phyloP scores from a whole-genome alignment of 2,329 filamentous ascomycete genomes.

The Sclerotinia trifoliorum region DNA sequence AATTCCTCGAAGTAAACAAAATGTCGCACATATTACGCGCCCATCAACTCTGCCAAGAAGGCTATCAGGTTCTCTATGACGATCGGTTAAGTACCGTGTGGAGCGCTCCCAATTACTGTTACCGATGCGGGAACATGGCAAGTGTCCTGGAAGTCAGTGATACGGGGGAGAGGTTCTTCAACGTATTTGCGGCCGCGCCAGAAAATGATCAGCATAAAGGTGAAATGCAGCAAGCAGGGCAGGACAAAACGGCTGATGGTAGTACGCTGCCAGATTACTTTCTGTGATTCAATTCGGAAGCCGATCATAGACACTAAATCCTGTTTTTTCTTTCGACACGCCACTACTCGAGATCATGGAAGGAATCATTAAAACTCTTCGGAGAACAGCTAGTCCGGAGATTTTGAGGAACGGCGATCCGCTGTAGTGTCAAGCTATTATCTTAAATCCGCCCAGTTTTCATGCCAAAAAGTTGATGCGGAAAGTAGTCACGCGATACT shows the following conservation, averaged over 20 bases:
- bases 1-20: constrained; percentile 94
- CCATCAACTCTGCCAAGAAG: constrained; percentile 98
- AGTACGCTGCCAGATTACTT: constrained; percentile 70
- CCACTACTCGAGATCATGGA: background rate
- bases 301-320: background rate
- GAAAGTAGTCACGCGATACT: background rate
- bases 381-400: background rate
- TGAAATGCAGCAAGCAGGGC: constrained; percentile 74
- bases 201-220: constrained; percentile 93
- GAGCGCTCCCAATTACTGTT: constrained; percentile 85
- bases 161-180: constrained; percentile 90
- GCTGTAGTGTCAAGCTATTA: background rate
- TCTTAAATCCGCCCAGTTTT: background rate
- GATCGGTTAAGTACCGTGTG: constrained; percentile 93
- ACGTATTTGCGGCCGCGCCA: constrained; percentile 94
- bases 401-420: background rate
- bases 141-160: constrained; percentile 96
- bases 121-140: constrained; percentile 94
- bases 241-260: constrained; percentile 67
- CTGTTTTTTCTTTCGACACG: background rate
- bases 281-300: constrained; percentile 46
- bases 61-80: constrained; percentile 95
- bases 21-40: constrained; percentile 97
- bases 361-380: background rate
- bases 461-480: background rate